Conservation (phyloP, 192 early-diverging fungal genomes). For the Backusella macrospora region DNA sequence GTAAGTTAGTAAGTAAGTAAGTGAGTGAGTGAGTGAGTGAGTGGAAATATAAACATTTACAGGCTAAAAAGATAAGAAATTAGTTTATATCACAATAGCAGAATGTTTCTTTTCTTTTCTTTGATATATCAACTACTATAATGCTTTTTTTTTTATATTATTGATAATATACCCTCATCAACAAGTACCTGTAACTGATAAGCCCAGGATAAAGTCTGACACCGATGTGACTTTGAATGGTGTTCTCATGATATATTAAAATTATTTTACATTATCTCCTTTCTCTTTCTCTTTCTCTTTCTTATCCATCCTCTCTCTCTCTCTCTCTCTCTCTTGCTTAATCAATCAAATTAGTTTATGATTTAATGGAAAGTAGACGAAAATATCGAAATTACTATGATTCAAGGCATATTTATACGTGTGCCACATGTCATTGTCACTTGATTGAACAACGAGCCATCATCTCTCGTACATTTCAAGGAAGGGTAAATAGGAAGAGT, state of each 20-base stretch:
- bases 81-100: too few relatives aligned
- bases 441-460: conserved; percentile 1
- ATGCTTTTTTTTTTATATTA: too few relatives aligned
- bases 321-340: too few relatives aligned
- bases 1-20: too few relatives aligned
- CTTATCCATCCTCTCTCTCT: not conserved
- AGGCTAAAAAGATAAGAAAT: too few relatives aligned
- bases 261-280: not conserved
- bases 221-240: conserved; percentile 3
- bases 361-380: conserved; percentile 1
- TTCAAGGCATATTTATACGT: not conserved
- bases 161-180: not conserved
- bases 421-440: conserved; percentile 15
- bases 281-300: not conserved
- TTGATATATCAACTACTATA: too few relatives aligned
- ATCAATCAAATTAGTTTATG: not conserved
- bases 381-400: conserved; percentile 13
- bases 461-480: conserved; percentile 13
- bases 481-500: not conserved
- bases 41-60: too few relatives aligned
- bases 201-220: not conserved
- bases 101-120: too few relatives aligned
- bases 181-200: not conserved
- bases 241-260: not conserved
- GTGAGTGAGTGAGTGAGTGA: too few relatives aligned